Evolutionary conservation across 768 basidiomycete species (phyloP), one percentile per base, ranked within the genome.

Genomic region (Plicaturopsis crispa): DNA sequence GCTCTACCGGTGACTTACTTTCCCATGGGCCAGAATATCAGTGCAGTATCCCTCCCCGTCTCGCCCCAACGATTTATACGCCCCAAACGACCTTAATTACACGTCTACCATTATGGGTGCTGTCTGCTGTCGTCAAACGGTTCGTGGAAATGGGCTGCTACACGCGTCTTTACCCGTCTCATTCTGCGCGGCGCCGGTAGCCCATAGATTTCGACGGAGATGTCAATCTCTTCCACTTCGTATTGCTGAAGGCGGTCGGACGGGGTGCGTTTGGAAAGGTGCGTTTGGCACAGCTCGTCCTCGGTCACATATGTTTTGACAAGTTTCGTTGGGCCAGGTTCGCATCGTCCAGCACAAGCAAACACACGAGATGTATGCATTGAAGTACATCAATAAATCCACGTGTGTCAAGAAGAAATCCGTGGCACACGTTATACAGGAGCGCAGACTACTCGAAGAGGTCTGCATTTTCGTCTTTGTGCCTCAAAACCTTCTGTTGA

Each of bases 201-300:
- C 88, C 88, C 47, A 84, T 93, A 62, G 91, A 94, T 69, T 94
- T 92, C 56, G 90, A 93, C 49, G 89, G 86, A 47, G 90, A 94
- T 45, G 84, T 91, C 56, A 94, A 90, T 56, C 80, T 99, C 41
- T 99, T 96, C 60, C 96, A 99, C 56, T 99, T 99, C 56, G 75
- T 88, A 45, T 80, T 99, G 26, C 62, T 98, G 14, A 72, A 93
- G 51, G 92, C 89, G 47, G 93, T 99, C n/a, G 94, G 94, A 16
- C 97, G 97, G 60, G 94, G 94, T 36, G 94, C 94, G 1, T 98
- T 99, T 61, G 94, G 94, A 56, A 98, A 99, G 80, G 94, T 92
- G 23, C 38, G 62, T 55, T 7, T 11, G 17, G 6, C 54, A 24
- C n/a, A 48, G 35, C 7, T 12, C 13, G 33, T 20, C 17, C 20